phyloP scores from a whole-genome alignment of 2,329 filamentous ascomycete species.

The Hypoxylon sp. region DNA sequence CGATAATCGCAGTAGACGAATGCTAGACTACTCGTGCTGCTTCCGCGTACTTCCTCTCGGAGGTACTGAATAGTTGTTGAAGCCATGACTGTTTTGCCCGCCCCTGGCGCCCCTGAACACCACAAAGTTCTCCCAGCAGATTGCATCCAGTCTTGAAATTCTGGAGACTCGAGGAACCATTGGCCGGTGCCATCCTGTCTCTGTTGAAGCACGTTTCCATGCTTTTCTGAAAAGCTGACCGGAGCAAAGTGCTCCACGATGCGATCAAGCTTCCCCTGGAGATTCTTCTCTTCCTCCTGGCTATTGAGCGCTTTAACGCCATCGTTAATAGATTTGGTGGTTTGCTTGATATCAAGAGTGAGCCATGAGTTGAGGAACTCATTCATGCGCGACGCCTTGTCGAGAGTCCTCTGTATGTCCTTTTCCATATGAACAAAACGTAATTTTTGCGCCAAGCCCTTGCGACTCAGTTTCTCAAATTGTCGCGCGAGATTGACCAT shows the following conservation, averaged over 20 bases:
- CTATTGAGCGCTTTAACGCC: constrained; percentile 30
- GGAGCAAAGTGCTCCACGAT: constrained; percentile 35
- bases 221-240: constrained; percentile 37
- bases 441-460: constrained; percentile 27
- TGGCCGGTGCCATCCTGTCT: constrained; percentile 35
- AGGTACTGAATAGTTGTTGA: constrained; percentile 38
- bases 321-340: constrained; percentile 30
- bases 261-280: constrained; percentile 28
- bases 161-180: constrained; percentile 35
- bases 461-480: constrained; percentile 32
- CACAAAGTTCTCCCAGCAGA: constrained; percentile 30
- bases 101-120: constrained; percentile 39
- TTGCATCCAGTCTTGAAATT: constrained; percentile 36
- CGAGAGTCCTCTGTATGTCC: constrained; percentile 33
- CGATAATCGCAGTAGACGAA: constrained; percentile 41
- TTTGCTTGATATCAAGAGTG: constrained; percentile 36
- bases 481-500: constrained; percentile 26
- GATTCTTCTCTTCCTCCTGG: constrained; percentile 25
- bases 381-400: constrained; percentile 39
- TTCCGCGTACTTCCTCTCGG: constrained; percentile 20
- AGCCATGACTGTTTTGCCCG: constrained; percentile 40
- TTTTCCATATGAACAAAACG: constrained; percentile 37
- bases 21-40: constrained; percentile 15
- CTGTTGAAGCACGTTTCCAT: constrained; percentile 35
- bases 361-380: constrained; percentile 38